Conservation (phyloP, 2,329 filamentous ascomycete species). For the Colletotrichum tabaci region DNA sequence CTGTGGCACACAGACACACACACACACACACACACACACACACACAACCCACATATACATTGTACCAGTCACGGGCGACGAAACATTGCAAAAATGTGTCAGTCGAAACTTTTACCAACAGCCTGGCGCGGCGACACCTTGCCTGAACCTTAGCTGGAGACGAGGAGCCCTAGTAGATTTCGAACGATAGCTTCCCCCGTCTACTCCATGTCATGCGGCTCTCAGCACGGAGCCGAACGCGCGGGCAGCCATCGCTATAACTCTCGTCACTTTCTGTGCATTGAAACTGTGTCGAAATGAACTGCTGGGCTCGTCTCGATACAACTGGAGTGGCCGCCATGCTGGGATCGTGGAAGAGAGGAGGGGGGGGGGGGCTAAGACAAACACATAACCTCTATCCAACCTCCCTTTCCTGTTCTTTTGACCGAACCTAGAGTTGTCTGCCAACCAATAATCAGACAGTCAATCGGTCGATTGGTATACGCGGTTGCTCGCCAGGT, state of each 20-base stretch:
- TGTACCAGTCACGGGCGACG: background rate
- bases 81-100: background rate
- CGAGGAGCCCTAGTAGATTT: no score
- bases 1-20: no score
- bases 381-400: no score
- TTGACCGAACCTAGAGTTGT: background rate
- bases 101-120: background rate
- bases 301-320: slow-evolving; percentile 1
- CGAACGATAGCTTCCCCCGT: background rate
- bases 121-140: background rate
- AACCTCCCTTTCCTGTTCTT: background rate
- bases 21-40: no score
- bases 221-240: background rate
- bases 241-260: slow-evolving; percentile 11
- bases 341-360: background rate
- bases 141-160: no score
- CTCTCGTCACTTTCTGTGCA: background rate
- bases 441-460: background rate
- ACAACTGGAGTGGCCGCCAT: background rate
- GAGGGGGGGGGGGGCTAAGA: background rate
- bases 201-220: background rate
- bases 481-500: background rate
- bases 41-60: no score
- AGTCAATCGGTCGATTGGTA: background rate
- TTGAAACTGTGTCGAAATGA: slow-evolving; percentile 16